Conservation (phyloP, 2,329 filamentous ascomycete genomes). For the Myotisia sp. region DNA sequence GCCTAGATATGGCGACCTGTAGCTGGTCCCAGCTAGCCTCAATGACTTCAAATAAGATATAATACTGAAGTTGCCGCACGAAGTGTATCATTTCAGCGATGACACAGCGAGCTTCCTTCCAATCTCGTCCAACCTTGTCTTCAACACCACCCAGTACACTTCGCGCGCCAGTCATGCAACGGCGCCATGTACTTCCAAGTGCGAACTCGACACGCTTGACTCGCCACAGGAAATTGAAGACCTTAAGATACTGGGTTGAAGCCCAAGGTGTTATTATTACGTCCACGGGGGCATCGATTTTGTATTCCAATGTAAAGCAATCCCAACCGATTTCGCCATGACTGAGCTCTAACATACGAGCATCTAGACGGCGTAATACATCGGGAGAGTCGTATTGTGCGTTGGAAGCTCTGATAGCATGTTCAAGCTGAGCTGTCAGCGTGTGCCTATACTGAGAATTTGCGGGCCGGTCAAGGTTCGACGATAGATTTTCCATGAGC, state of each 20-base stretch:
- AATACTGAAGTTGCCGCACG: constrained; percentile 91
- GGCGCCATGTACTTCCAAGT: constrained; percentile 77
- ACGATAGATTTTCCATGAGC: constrained; percentile 88
- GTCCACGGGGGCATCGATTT: constrained; percentile 90
- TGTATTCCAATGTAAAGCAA: constrained; percentile 97
- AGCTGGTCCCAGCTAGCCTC: constrained; percentile 90
- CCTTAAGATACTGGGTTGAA: constrained; percentile 90
- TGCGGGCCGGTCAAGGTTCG: constrained; percentile 87
- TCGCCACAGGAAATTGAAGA: constrained; percentile 98
- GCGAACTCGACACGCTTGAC: constrained; percentile 97
- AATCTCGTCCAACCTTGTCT: constrained; percentile 58
- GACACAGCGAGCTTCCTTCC: constrained; percentile 78
- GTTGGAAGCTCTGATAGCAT: constrained; percentile 92
- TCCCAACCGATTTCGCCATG: constrained; percentile 98
- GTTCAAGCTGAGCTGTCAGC: constrained; percentile 90
- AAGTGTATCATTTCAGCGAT: constrained; percentile 99
- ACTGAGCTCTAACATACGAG: constrained; percentile 92
- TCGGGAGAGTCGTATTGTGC: constrained; percentile 90
- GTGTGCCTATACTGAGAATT: constrained; percentile 94
- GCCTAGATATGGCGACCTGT: constrained; percentile 65
- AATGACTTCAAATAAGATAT: constrained; percentile 96
- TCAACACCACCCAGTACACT: constrained; percentile 74
- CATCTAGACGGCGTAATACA: constrained; percentile 78
- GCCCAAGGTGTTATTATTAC: constrained; percentile 95
- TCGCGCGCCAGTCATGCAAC: constrained; percentile 85